Evolutionary conservation across 2,329 filamentous ascomycete species (phyloP).

Genomic region (Neonectria punicea): DNA sequence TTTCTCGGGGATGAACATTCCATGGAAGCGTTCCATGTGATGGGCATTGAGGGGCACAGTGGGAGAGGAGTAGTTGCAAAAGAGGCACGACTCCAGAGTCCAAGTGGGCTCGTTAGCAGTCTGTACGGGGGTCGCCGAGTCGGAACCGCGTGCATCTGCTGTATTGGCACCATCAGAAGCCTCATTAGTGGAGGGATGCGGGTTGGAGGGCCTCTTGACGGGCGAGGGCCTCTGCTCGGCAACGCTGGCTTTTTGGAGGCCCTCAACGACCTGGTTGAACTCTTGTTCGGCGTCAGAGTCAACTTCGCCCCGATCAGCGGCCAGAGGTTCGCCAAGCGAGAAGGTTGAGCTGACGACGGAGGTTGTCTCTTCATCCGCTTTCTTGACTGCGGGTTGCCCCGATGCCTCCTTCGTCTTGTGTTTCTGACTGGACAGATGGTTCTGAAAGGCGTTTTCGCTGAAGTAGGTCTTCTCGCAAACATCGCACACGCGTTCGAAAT

Average conservation of each 20-base stretch:
- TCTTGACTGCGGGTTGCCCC: constrained; percentile 42
- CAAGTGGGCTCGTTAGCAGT: constrained; percentile 49
- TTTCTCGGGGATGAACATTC: constrained; percentile 95
- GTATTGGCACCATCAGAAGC: constrained; percentile 58
- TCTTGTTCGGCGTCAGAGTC: constrained; percentile 79
- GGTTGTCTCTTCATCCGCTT: constrained; percentile 74
- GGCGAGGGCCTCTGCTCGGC: constrained; percentile 62
- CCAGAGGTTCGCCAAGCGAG: constrained; percentile 83
- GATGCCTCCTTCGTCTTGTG: constrained; percentile 73
- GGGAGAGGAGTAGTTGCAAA: constrained; percentile 89
- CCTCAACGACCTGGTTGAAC: constrained; percentile 80
- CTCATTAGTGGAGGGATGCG: constrained; percentile 54
- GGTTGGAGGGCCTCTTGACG: constrained; percentile 65
- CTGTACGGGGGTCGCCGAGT: constrained; percentile 53
- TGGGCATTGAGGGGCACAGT: constrained; percentile 78
- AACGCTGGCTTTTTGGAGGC: constrained; percentile 78
- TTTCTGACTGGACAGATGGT: constrained; percentile 91
- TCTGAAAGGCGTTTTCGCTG: constrained; percentile 95
- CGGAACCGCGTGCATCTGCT: constrained; percentile 55
- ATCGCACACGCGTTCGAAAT: constrained; percentile 85
- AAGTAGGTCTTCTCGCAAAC: constrained; percentile 93
- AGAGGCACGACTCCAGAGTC: constrained; percentile 75
- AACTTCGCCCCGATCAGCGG: constrained; percentile 58
- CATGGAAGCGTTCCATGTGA: constrained; percentile 93
- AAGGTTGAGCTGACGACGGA: constrained; percentile 93